phyloP scores from a whole-genome alignment of 306 rosid genomes.

The Fagus crenata region DNA sequence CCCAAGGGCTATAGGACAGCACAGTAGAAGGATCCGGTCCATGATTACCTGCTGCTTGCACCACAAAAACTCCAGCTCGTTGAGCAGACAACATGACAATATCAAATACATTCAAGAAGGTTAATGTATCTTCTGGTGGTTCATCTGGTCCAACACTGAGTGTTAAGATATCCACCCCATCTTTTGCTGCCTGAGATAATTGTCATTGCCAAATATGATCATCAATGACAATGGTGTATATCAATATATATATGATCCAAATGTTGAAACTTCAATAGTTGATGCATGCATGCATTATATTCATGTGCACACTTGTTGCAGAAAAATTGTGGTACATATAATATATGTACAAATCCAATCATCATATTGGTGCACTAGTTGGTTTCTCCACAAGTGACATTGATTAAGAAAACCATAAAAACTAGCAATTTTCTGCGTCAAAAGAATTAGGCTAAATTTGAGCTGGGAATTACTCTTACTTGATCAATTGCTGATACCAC shows the following conservation, averaged over 20 bases:
- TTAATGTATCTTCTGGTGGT: constrained; percentile 51
- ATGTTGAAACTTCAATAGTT: neutral
- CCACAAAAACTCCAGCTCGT: constrained; percentile 80
- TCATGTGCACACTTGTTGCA: too few relatives aligned
- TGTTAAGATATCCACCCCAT: constrained; percentile 78
- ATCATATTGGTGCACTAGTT: too few relatives aligned
- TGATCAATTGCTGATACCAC: constrained; percentile 78
- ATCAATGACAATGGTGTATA: neutral
- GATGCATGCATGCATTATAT: too few relatives aligned
- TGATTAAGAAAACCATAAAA: too few relatives aligned
- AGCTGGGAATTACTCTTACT: constrained; percentile 36
- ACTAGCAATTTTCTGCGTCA: neutral
- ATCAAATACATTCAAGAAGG: constrained; percentile 62
- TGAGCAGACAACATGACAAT: constrained; percentile 58
- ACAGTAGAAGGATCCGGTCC: constrained; percentile 72
- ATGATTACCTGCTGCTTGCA: constrained; percentile 76
- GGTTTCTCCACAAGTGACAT: too few relatives aligned
- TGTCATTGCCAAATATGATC: neutral
- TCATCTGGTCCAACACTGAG: constrained; percentile 81
- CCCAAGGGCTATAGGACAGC: constrained; percentile 84
- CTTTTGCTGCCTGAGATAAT: constrained; percentile 52
- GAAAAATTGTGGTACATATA: too few relatives aligned
- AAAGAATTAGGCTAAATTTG: neutral
- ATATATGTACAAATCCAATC: too few relatives aligned
- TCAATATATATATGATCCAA: neutral